phyloP scores from a whole-genome alignment of 345 rosid species.

The Raphanus raphanistrum region DNA sequence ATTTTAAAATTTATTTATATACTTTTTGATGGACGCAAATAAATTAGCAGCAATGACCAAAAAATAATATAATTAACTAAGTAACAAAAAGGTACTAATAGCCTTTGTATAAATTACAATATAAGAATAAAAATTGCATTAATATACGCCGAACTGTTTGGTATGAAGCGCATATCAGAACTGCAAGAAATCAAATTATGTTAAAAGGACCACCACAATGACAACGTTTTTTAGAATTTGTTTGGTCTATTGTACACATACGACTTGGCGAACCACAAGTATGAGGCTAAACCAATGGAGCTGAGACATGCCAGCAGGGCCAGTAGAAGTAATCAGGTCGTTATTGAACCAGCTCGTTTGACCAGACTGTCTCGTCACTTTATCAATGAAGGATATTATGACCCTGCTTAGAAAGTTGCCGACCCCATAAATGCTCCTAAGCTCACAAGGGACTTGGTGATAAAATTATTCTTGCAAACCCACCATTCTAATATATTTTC shows the following conservation, averaged over 20 bases:
- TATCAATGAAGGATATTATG: conserved; percentile 26
- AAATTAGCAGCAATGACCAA: too few relatives aligned
- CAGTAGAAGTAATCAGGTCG: not conserved
- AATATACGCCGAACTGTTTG: not conserved
- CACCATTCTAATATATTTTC: conserved; percentile 15
- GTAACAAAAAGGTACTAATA: too few relatives aligned
- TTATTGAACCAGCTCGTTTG: conserved; percentile 16
- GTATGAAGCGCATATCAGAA: not conserved
- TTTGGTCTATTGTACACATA: not conserved
- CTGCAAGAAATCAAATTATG: not conserved
- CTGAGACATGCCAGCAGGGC: not conserved
- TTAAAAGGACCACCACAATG: not conserved
- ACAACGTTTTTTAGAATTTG: not conserved
- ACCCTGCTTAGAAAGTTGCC: conserved; percentile 56
- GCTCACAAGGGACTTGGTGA: conserved; percentile 58
- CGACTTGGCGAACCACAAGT: not conserved
- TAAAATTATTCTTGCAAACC: conserved; percentile 34
- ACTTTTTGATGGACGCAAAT: not conserved
- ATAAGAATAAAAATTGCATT: too few relatives aligned
- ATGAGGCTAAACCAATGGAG: not conserved
- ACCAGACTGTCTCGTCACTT: conserved; percentile 19
- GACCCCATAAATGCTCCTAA: conserved; percentile 50
- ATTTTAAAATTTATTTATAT: not conserved
- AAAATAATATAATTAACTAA: too few relatives aligned
- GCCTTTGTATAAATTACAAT: too few relatives aligned